Base-by-base conservation (phyloP, 2,329 filamentous ascomycete genomes). In the Ophiocordyceps unilateralis region DNA sequence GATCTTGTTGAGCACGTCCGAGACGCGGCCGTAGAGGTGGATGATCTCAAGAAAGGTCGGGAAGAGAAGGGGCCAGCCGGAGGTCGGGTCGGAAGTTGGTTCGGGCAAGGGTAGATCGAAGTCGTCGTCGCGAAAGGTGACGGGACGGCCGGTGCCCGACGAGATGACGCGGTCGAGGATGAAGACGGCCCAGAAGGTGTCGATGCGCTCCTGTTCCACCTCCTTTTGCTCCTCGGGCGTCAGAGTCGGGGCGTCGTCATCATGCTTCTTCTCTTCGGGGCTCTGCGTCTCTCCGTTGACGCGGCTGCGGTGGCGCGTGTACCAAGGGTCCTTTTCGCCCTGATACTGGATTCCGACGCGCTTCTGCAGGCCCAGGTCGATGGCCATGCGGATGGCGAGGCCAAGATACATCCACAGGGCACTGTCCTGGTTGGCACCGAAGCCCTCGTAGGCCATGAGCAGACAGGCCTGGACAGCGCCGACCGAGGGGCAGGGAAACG, bases 351-450 rank as follows among this genome's bases (percentile, higher is more conserved):
- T 69, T 0, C 85, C 86, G 48, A 88, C 80, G 15, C 83, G 69
- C 49, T 87, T 93, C 50, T 89, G 83, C 49, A 93, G 68, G 0
- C 87, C 86, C 10, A 93, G 61, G 53, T 87, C 81, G 46, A 84
- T 74, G 0, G 81, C 81, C 76, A 87, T 83, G 14, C 86, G 78
- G 46, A 93, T 93, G 0, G 86, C 81, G 42, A 89, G 79, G 0
- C 86, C 87, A 1, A 93, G 68, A 55, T 93, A 93, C 85, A 93
- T 93, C 86, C 87, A 94, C 7, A 94, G 61, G 0, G 85, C 84
- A 56, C 85, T 93, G 54, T 93, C 87, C 51, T 88, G 83, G 49
- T 85, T 84, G 11, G 83, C 83, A 1, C 86, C 87, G 51, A 94
- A 93, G 38, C 88, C 81, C 50, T 93, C 85, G 54, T 93, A 93